A percentile compares a stretch with the other conserved stretches of the same genome.
phyloP scores from a whole-genome alignment of 257 asterid genomes.

The Solanum rostratum region DNA sequence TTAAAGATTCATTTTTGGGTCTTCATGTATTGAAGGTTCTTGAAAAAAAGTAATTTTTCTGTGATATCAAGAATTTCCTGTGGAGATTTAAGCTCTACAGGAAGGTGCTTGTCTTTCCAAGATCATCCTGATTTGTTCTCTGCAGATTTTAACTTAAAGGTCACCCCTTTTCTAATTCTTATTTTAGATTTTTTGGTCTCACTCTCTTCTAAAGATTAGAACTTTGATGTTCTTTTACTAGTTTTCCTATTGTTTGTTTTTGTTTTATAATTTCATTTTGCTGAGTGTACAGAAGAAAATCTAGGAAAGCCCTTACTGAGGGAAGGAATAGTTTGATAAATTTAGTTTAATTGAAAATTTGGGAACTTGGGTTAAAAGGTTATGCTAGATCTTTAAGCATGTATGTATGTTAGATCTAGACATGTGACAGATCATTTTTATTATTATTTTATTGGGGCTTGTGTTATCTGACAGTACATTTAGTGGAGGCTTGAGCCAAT shows the following conservation, averaged over 20 bases:
- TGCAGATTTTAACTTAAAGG: background rate
- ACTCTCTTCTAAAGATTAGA: background rate
- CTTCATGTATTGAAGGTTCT: background rate
- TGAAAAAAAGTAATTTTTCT: background rate
- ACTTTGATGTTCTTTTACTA: background rate
- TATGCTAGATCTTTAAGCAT: conserved; percentile 15
- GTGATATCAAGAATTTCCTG: background rate
- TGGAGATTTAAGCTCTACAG: conserved; percentile 1
- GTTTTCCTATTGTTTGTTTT: background rate
- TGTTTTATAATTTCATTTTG: background rate
- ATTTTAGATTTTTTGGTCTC: background rate
- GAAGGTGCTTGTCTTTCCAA: background rate
- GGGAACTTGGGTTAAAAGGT: background rate
- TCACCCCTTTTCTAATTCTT: background rate
- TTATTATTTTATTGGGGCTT: background rate
- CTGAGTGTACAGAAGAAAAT: background rate
- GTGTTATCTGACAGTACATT: background rate
- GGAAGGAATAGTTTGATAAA: background rate
- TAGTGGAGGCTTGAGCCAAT: background rate
- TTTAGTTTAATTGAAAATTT: background rate
- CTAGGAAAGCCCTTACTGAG: background rate
- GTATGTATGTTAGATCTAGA: conserved; percentile 14
- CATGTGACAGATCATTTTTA: conserved; percentile 1
- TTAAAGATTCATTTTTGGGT: background rate
- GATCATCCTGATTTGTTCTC: background rate